Evolutionary conservation across 768 basidiomycete genomes (phyloP), one percentile per base, ranked within the genome.

Genomic region (Tylopilus felleus): DNA sequence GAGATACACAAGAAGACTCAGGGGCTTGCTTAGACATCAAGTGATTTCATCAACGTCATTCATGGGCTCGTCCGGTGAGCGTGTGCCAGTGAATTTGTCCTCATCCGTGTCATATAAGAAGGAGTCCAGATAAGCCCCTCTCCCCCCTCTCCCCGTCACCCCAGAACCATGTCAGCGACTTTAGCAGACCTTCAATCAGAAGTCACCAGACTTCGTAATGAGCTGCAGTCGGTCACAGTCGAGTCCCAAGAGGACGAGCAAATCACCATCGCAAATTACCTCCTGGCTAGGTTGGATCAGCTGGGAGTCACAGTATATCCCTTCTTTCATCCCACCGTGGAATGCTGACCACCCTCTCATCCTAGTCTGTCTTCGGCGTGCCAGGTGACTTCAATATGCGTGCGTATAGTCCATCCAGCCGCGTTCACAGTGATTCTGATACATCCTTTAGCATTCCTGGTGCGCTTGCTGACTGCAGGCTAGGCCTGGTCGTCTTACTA

Each of bases 331-430:
- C 23, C 2, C 13, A 33, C 6, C 13, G 17, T 10, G 45, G 31
- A 10, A 10, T 6, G 38, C 10, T 47, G 28, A 52, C 25, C 31
- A 16, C 2, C 8, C 14, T 48, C 8, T 51, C 44, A 38, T 23
- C 55, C 10, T 54, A 93, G 89, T 78, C 81, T 43, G 79, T 93
- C 74, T 93, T 93, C 52, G 91, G 90, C 16, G 79, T 93, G 0
- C 91, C 91, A 0, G 91, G 91, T n/a, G 90, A 93, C 68, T 92
- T 90, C 59, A 91, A 91, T 66, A 79, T 92, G 42, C 86, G 75
- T 74, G 60, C 10, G 73, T 64, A 12, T 55, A 13, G 0, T 39
- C 19, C 1, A 16, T 54, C 23, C 1, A 1, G 21, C 45, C 14
- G 14, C n/a, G 8, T 44, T 6, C 3, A n/a, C 1, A 21, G 1